Percentiles rank a stretch among this genome's conserved stretches.
These are phyloP conservation scores for Ilyonectria destructans DNA, from an alignment of 2,329 filamentous ascomycete genomes.

Conservation along the genomic window DNA sequence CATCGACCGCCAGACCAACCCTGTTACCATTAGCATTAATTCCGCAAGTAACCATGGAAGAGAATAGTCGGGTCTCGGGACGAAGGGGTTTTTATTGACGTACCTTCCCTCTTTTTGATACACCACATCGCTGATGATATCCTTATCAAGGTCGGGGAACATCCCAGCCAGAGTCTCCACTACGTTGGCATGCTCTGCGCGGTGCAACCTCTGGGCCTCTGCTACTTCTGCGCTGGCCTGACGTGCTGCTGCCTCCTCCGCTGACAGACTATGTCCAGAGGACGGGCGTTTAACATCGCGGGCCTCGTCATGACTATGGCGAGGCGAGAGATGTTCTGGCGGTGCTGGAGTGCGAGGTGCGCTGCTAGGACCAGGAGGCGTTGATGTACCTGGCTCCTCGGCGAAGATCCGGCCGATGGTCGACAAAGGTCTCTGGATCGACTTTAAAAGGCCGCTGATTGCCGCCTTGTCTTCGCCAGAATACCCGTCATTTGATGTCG, in stretches of 20 bases:
- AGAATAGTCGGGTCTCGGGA: neutral
- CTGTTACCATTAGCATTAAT: slow-evolving; percentile 60
- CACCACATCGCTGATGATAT: slow-evolving; percentile 97
- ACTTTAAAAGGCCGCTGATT: slow-evolving; percentile 87
- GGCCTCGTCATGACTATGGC: slow-evolving; percentile 51
- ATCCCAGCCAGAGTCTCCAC: slow-evolving; percentile 96
- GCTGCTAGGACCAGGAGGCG: slow-evolving; percentile 47
- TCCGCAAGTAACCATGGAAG: neutral
- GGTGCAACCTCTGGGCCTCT: slow-evolving; percentile 86
- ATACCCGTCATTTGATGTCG: slow-evolving; percentile 70
- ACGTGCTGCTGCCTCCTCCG: slow-evolving; percentile 89
- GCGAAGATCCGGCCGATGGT: slow-evolving; percentile 97
- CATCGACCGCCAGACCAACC: slow-evolving; percentile 89
- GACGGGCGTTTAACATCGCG: slow-evolving; percentile 54
- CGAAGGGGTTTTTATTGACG: slow-evolving; percentile 55
- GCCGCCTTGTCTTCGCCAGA: slow-evolving; percentile 82
- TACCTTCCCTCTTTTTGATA: slow-evolving; percentile 95
- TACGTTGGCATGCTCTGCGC: slow-evolving; percentile 89
- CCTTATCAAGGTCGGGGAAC: slow-evolving; percentile 95
- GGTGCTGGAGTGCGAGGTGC: slow-evolving; percentile 58
- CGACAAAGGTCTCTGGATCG: slow-evolving; percentile 91
- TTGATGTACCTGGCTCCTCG: slow-evolving; percentile 68
- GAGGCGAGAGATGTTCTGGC: slow-evolving; percentile 52
- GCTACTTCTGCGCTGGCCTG: slow-evolving; percentile 93
- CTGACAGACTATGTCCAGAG: slow-evolving; percentile 69